A percentile compares a stretch with the other conserved stretches of the same genome.
Evolutionary conservation across 768 basidiomycete genomes (phyloP).

Genomic region (Tulasnella calospora): DNA sequence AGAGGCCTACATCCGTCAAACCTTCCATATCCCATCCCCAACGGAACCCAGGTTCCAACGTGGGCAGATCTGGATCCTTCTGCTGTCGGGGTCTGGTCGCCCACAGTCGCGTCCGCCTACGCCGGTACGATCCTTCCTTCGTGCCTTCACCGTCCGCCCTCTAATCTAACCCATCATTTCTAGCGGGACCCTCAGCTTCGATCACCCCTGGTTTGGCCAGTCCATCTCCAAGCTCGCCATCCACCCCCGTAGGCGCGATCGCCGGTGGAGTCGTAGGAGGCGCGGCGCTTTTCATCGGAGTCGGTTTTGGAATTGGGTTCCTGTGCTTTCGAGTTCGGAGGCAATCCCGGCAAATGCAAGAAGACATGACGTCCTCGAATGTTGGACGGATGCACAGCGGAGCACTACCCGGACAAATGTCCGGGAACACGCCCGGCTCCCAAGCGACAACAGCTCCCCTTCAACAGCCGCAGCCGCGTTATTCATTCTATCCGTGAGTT

Average conservation of each 20-base stretch:
- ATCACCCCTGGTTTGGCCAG: neutral
- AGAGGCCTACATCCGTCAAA: neutral
- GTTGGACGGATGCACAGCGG: neutral
- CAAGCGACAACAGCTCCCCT: neutral
- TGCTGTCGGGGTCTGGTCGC: neutral
- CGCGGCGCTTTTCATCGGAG: neutral
- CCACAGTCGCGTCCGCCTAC: neutral
- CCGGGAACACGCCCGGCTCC: too few species aligned
- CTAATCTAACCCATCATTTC: neutral
- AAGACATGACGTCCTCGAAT: neutral
- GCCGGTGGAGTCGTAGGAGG: neutral
- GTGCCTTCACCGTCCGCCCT: neutral
- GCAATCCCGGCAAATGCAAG: neutral
- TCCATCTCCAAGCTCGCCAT: neutral
- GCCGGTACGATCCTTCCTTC: neutral
- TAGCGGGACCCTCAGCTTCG: neutral
- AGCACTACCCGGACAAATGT: too few species aligned
- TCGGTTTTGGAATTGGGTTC: neutral
- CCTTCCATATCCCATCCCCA: neutral
- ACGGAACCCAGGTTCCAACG: neutral
- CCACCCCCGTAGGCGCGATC: neutral
- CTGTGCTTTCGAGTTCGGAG: neutral
- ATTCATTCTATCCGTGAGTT: neutral
- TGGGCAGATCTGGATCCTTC: constrained; percentile 16
- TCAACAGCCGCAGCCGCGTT: neutral